Evolutionary conservation across 1,139 yeast genomes (phyloP).

Genomic region (Saccharomyces pastorianus): DNA sequence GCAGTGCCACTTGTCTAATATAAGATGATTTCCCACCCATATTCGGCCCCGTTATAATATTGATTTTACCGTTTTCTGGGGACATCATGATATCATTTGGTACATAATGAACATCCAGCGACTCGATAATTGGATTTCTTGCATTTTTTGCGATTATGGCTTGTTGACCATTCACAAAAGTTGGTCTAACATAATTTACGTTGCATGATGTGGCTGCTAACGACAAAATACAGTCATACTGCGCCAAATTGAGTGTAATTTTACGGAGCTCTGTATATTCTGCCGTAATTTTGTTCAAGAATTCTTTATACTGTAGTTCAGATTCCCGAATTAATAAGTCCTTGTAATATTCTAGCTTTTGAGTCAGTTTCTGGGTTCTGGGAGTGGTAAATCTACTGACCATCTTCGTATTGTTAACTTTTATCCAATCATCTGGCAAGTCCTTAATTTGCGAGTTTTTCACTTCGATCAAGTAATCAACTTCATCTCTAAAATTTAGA

Average conservation of each 20-base stretch:
- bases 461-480: conserved; percentile 68
- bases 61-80: conserved; percentile 39
- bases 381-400: conserved; percentile 73
- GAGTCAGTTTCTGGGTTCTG: conserved; percentile 41
- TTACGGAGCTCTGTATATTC: conserved; percentile 45
- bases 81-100: conserved; percentile 58
- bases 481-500: conserved; percentile 51
- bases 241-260: conserved; percentile 47
- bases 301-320: conserved; percentile 47
- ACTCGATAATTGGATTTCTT: conserved; percentile 76
- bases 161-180: conserved; percentile 43
- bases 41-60: conserved; percentile 58
- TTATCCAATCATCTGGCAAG: conserved; percentile 68
- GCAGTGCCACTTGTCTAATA: conserved; percentile 40
- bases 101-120: conserved; percentile 45
- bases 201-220: conserved; percentile 49
- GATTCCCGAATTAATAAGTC: conserved; percentile 52
- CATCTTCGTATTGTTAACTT: conserved; percentile 61
- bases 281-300: conserved; percentile 40
- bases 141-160: conserved; percentile 49
- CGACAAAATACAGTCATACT: conserved; percentile 69
- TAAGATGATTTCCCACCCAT: conserved; percentile 51
- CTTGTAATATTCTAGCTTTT: conserved; percentile 50
- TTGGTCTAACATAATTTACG: conserved; percentile 49
- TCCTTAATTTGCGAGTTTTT: conserved; percentile 48